A percentile compares a stretch with the other conserved stretches of the same genome.
phyloP scores from a whole-genome alignment of 139 green algal genomes.

The Chlamydomonas sp. region DNA sequence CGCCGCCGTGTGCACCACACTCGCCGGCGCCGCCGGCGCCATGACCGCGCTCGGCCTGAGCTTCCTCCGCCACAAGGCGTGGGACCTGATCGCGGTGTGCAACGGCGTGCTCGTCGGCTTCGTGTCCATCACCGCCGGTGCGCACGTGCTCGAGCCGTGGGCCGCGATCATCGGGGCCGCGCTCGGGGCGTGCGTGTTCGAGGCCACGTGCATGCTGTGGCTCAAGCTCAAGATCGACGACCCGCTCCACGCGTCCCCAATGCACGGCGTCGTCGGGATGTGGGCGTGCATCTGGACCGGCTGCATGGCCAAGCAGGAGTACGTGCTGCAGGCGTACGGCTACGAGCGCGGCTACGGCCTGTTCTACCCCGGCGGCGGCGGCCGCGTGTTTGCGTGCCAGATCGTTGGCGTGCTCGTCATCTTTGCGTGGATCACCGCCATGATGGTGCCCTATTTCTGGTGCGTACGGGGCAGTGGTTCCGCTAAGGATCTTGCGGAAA shows the following conservation, averaged over 20 bases:
- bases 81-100: slow-evolving; percentile 67
- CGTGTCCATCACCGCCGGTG: slow-evolving; percentile 52
- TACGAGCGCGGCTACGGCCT: slow-evolving; percentile 23
- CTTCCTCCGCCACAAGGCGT: too few species aligned
- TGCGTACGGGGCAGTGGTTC: too few species aligned
- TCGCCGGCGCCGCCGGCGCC: slow-evolving; percentile 54
- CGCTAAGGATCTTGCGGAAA: too few species aligned
- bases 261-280: slow-evolving; percentile 64
- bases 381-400: slow-evolving; percentile 45
- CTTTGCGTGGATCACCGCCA: slow-evolving; percentile 31
- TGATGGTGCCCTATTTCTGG: slow-evolving; percentile 54
- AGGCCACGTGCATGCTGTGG: slow-evolving; percentile 22
- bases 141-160: slow-evolving; percentile 58
- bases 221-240: slow-evolving; percentile 55
- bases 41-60: slow-evolving; percentile 18
- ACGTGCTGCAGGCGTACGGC: slow-evolving; percentile 1
- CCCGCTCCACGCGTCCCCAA: slow-evolving; percentile 54
- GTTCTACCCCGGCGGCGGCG: slow-evolving; percentile 48
- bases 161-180: slow-evolving; percentile 72
- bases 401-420: slow-evolving; percentile 58
- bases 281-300: slow-evolving; percentile 53
- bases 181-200: slow-evolving; percentile 38
- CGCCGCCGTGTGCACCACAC: slow-evolving; percentile 75
- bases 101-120: slow-evolving; percentile 61
- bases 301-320: slow-evolving; percentile 47